These are phyloP conservation scores for Capsicum chinense DNA, from an alignment of 257 asterid genomes.

Conservation along the genomic window DNA sequence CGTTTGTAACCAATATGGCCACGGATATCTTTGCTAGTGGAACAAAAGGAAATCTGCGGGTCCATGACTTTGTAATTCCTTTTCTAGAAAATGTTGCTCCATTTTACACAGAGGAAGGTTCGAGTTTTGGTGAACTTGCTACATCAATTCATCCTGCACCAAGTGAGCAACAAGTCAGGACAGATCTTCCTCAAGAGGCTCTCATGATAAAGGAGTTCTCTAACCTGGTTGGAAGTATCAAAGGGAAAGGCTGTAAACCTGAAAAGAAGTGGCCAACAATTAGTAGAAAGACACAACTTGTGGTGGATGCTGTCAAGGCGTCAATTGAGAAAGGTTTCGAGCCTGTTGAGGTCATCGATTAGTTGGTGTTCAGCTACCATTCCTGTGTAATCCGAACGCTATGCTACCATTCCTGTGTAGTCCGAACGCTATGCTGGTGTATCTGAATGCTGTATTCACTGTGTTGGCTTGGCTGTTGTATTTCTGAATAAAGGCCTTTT, in stretches of 20 bases:
- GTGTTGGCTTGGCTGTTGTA: too few species aligned
- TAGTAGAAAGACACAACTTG: conserved; percentile 77
- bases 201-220: conserved; percentile 70
- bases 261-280: conserved; percentile 66
- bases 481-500: too few species aligned
- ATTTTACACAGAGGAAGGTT: conserved; percentile 45
- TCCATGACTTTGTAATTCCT: conserved; percentile 67
- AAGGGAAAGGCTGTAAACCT: conserved; percentile 50
- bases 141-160: conserved; percentile 60
- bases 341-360: conserved; percentile 46
- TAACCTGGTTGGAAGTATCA: conserved; percentile 49
- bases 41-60: conserved; percentile 54
- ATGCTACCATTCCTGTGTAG: neutral
- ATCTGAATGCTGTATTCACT: too few species aligned
- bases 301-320: conserved; percentile 71
- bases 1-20: conserved; percentile 63
- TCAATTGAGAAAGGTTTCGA: conserved; percentile 67
- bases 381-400: too few species aligned
- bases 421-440: too few species aligned
- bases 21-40: conserved; percentile 68
- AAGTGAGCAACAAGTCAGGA: conserved; percentile 47
- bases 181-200: conserved; percentile 81
- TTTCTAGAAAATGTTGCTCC: conserved; percentile 55
- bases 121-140: conserved; percentile 46
- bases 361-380: neutral